Percentiles rank a stretch among this genome's conserved stretches.
Evolutionary conservation across 306 rosid species (phyloP).

Genomic region (Biancaea sappan): DNA sequence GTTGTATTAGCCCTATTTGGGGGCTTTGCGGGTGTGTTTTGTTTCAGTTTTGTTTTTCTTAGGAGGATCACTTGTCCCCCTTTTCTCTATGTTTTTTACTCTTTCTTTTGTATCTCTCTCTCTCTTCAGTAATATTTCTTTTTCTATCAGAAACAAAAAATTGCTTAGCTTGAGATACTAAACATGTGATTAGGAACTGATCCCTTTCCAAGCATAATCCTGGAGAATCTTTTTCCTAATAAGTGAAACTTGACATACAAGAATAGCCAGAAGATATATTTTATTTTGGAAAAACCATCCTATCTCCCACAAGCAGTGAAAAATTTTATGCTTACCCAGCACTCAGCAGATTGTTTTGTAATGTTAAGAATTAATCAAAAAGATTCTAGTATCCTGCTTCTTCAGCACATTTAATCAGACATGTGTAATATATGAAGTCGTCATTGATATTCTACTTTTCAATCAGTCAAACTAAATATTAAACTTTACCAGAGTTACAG

Average conservation of each 20-base stretch:
- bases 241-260: neutral
- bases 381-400: neutral
- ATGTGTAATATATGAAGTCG: neutral
- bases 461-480: constrained; percentile 1
- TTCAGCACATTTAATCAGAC: neutral
- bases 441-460: neutral
- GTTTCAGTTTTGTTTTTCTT: too few species aligned
- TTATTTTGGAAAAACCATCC: neutral
- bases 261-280: neutral
- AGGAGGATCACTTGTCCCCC: too few species aligned
- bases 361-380: neutral
- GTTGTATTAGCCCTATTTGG: too few species aligned
- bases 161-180: neutral
- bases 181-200: neutral
- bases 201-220: neutral
- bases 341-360: neutral
- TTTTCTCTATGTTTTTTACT: too few species aligned
- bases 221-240: neutral
- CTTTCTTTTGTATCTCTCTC: too few species aligned
- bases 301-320: constrained; percentile 3
- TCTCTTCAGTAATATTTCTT: too few species aligned
- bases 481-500: neutral
- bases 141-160: too few species aligned
- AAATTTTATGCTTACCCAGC: neutral
- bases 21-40: too few species aligned